Percentiles rank a stretch among this genome's conserved stretches.
Conservation (phyloP, 2,329 filamentous ascomycete species). For the Ascochyta rabiei region DNA sequence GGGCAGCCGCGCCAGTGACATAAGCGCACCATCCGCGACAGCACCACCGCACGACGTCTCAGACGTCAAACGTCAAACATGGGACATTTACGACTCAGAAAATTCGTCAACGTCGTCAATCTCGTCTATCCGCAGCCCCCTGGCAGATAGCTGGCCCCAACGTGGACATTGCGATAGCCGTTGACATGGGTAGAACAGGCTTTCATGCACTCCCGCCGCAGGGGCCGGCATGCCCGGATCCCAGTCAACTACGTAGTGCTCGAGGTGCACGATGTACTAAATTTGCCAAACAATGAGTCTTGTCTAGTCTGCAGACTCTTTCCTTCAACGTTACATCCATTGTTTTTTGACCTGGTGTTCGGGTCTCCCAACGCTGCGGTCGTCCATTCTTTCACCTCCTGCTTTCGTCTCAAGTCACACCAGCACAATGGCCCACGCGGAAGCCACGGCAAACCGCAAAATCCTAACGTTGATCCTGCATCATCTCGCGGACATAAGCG, state of each 20-base stretch:
- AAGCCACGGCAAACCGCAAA: slow-evolving; percentile 29
- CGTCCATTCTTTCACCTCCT: slow-evolving; percentile 13
- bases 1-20: background rate
- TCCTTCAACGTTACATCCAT: slow-evolving; percentile 12
- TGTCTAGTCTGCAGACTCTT: slow-evolving; percentile 1
- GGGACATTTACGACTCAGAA: slow-evolving; percentile 1
- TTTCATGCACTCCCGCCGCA: slow-evolving; percentile 14
- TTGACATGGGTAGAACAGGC: slow-evolving; percentile 23
- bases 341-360: slow-evolving; percentile 13
- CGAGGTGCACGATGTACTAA: slow-evolving; percentile 1
- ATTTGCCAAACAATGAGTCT: slow-evolving; percentile 6
- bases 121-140: slow-evolving; percentile 2
- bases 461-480: slow-evolving; percentile 36
- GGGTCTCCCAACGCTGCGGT: slow-evolving; percentile 12
- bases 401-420: slow-evolving; percentile 7
- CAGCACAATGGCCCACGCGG: slow-evolving; percentile 32
- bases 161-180: slow-evolving; percentile 14
- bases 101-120: slow-evolving; percentile 6
- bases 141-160: slow-evolving; percentile 1
- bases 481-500: slow-evolving; percentile 40
- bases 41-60: background rate
- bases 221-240: slow-evolving; percentile 15
- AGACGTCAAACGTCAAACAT: slow-evolving; percentile 3
- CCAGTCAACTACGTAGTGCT: slow-evolving; percentile 19
- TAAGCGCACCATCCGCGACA: background rate